Evolutionary conservation across 2,329 filamentous ascomycete genomes (phyloP), one percentile per base, ranked within the genome.

Genomic region (Lasiodiplodia sp.): DNA sequence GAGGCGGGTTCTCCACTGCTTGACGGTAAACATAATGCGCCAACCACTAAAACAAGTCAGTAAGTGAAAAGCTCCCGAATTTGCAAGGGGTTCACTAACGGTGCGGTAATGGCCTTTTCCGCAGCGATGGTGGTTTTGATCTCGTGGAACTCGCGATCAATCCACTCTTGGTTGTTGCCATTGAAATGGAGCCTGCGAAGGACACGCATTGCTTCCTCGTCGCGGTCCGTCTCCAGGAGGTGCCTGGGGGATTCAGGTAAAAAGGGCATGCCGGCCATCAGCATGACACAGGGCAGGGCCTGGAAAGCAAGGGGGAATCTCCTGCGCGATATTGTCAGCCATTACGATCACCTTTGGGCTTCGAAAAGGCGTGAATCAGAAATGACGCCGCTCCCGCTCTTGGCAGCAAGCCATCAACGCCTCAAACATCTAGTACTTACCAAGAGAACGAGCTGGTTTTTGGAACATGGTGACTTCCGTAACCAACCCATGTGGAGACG

Each of bases 81-180:
- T 28, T 6, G 4, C 28, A 25, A 31, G 4, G 31, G 14, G 14
- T 25, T 23, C 12, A 63, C 66, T 55, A 10, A 68, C 66, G 81
- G 83, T 18, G 76, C 85, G 10, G 84, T 86, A 53, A 88, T 81
- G 1, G 83, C 80, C 66, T 85, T 85, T 73, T 89, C 86, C 0
- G 88, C 86, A 4, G 87, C 84, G 66, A 91, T 89, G 37, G 88
- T 89, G 65, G 84, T 82, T 71, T 86, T 86, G 75, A 91, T 91
- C 69, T 88, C 85, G 55, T 82, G 80, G 75, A 86, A 88, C 73
- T 90, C 87, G 16, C 81, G 78, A 18, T 87, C 78, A 55, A 91
- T 86, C 75, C 83, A 88, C 1, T 86, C 85, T n/a, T 87, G 85
- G 62, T 87, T 85, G 2, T 75, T 73, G 7, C 86, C 86, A 58